A percentile compares a stretch with the other conserved stretches of the same genome.
These are phyloP conservation scores for Lolium multiflorum DNA, from an alignment of 176 grass and related monocot species.

Conservation along the genomic window DNA sequence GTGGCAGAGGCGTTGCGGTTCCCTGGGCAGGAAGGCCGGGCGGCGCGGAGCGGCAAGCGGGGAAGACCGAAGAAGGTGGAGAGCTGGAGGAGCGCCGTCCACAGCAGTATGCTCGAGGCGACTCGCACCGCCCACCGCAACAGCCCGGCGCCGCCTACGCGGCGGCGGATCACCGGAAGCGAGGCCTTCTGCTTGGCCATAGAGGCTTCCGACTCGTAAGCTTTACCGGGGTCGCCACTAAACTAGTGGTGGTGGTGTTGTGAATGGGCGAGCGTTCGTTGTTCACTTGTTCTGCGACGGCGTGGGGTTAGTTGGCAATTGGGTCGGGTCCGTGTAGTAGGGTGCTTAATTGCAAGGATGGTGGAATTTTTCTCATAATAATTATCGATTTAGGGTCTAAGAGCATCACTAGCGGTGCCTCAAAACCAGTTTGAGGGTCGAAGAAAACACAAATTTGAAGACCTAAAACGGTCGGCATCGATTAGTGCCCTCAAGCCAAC, in stretches of 20 bases:
- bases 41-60: conserved; percentile 54
- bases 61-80: conserved; percentile 59
- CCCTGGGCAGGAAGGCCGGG: conserved; percentile 56
- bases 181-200: conserved; percentile 51
- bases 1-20: conserved; percentile 40
- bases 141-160: conserved; percentile 35
- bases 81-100: conserved; percentile 79
- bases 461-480: no score
- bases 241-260: conserved; percentile 14
- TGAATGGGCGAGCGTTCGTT: conserved; percentile 6
- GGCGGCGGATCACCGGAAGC: conserved; percentile 42
- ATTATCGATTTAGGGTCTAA: no score
- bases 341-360: conserved; percentile 24
- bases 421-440: no score
- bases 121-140: conserved; percentile 67
- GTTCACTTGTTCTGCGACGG: conserved; percentile 22
- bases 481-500: no score
- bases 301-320: conserved; percentile 24
- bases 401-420: no score
- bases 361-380: not conserved
- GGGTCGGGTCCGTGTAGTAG: conserved; percentile 12
- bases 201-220: not conserved
- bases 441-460: no score
- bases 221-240: conserved; percentile 32
- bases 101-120: conserved; percentile 71